A percentile compares a stretch with the other conserved stretches of the same genome.
Evolutionary conservation across 1,284 basidiomycete genomes (phyloP).

Genomic region (Malassezia dermatis): DNA sequence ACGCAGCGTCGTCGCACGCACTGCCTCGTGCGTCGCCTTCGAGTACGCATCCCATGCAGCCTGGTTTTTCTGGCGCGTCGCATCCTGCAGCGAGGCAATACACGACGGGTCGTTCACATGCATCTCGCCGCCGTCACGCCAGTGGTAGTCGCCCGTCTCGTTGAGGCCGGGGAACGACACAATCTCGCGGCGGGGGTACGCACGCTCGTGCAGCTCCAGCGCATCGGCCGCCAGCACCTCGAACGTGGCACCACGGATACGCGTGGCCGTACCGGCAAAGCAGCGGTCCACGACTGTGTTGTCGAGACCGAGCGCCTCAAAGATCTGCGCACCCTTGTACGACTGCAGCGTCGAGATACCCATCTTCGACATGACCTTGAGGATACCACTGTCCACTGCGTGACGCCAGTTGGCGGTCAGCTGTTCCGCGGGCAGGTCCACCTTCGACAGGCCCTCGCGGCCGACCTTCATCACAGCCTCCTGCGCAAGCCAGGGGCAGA

Average conservation of each 20-base stretch:
- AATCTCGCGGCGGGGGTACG: slow-evolving; percentile 36
- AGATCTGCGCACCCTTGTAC: slow-evolving; percentile 47
- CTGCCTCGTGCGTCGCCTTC: slow-evolving; percentile 36
- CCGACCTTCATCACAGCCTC: slow-evolving; percentile 44
- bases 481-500: slow-evolving; percentile 44
- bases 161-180: slow-evolving; percentile 32
- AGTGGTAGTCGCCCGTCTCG: slow-evolving; percentile 45
- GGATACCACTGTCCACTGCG: slow-evolving; percentile 39
- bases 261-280: slow-evolving; percentile 42
- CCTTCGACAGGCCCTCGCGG: slow-evolving; percentile 42
- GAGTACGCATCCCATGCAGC: slow-evolving; percentile 37
- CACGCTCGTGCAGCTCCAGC: slow-evolving; percentile 43
- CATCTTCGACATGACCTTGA: slow-evolving; percentile 47
- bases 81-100: slow-evolving; percentile 44
- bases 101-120: slow-evolving; percentile 43
- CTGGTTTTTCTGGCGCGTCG: slow-evolving; percentile 41
- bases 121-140: slow-evolving; percentile 41
- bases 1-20: slow-evolving; percentile 38
- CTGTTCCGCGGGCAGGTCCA: slow-evolving; percentile 27
- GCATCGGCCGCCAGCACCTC: slow-evolving; percentile 40
- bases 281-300: slow-evolving; percentile 37
- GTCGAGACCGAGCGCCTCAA: slow-evolving; percentile 43
- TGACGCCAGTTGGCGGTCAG: slow-evolving; percentile 37
- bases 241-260: slow-evolving; percentile 38
- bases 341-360: slow-evolving; percentile 43